Base-by-base conservation (phyloP, 2,329 filamentous ascomycete genomes). In the Davidsoniella neocaledoniae region DNA sequence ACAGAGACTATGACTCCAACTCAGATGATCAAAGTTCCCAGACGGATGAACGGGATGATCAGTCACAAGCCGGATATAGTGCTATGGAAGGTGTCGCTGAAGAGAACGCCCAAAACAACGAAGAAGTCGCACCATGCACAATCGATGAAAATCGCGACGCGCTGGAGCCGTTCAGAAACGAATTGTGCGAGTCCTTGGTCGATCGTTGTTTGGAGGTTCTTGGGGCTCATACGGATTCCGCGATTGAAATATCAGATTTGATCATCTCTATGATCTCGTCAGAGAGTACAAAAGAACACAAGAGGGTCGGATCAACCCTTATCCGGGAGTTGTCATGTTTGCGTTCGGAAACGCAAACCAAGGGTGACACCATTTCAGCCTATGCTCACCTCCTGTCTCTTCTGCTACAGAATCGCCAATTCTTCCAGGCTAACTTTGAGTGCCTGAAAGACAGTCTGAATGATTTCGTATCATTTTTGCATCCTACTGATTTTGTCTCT, bases 311-410 rank as follows among this genome's bases (percentile, higher is more conserved):
- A 14, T 77, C 81, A 46, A 93, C 87, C 0, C 68, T 98, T 43
- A 81, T 88, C 4, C 81, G 84, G 58, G 93, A 87, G 1, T 68
- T 99, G 10, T 81, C 93, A 57, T 83, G 79, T 5, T 73, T 82
- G 48, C 69, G 71, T 10, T 62, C 69, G 37, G 73, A 79, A 38
- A 75, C 79, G 7, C 76, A 86, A 61, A 78, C 66, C 2, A 73
- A 74, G 52, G 71, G 72, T 4, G 67, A 66, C 53, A 74, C 71
- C 53, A 77, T 98, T 56, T 83, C 87, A 17, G 86, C 91, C 1
- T 94, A 93, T 64, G 87, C 91, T 16, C 90, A 98, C 64, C 72
- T 98, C 12, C 70, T 98, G 9, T 91, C 87, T 3, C 68, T 98
- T 37, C 77, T 96, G 48, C 73, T 96, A 16, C 86, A 94, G 59